A percentile compares a stretch with the other conserved stretches of the same genome.
phyloP scores from a whole-genome alignment of 2,329 filamentous ascomycete genomes.

The Xylariaceae sp. region DNA sequence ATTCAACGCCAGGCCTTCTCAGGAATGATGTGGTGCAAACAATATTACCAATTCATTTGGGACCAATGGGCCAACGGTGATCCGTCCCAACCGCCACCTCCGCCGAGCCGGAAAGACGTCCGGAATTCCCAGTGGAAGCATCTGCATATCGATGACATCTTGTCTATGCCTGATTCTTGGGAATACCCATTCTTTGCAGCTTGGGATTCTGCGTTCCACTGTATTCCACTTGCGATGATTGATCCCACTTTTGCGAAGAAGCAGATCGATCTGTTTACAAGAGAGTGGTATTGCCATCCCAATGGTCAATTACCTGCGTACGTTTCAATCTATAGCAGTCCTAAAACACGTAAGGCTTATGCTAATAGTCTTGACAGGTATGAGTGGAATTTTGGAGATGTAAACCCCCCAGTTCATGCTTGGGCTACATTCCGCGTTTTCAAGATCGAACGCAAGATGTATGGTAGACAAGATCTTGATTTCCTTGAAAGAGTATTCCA shows the following conservation, averaged over 20 bases:
- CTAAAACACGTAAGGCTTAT: too few species aligned
- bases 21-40: constrained; percentile 98
- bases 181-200: constrained; percentile 98
- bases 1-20: constrained; percentile 92
- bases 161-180: constrained; percentile 98
- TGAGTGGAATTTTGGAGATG: constrained; percentile 97
- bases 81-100: constrained; percentile 81
- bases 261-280: constrained; percentile 90
- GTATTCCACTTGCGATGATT: constrained; percentile 93
- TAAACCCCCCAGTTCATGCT: constrained; percentile 93
- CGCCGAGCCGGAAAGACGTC: constrained; percentile 71
- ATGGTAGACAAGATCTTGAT: constrained; percentile 88
- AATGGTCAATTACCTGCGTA: constrained; percentile 92
- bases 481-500: constrained; percentile 96
- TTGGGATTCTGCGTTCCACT: constrained; percentile 97
- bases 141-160: constrained; percentile 87
- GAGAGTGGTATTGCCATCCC: constrained; percentile 98
- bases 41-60: constrained; percentile 95
- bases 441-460: constrained; percentile 98
- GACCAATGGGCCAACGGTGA: constrained; percentile 97
- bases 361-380: constrained; percentile 40
- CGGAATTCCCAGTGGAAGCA: constrained; percentile 92
- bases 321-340: constrained; percentile 24
- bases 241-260: constrained; percentile 98
- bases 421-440: constrained; percentile 95